Conservation (phyloP, 345 rosid species). For the Gossypium arboreum region DNA sequence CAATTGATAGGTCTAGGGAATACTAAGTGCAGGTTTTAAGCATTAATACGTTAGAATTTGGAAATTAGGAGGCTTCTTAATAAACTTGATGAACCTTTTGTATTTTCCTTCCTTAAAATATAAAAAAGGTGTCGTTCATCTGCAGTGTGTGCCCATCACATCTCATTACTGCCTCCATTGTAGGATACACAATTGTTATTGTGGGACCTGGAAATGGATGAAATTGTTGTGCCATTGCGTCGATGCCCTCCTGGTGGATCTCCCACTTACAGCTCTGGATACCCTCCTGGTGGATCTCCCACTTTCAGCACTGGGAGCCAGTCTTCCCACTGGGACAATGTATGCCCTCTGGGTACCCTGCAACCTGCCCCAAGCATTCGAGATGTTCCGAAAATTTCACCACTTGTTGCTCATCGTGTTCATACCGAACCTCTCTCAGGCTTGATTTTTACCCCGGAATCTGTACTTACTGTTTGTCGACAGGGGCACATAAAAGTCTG, state of each 20-base stretch:
- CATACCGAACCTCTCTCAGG: conserved; percentile 96
- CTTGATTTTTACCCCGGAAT: conserved; percentile 77
- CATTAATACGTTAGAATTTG: neutral
- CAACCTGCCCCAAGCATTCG: conserved; percentile 92
- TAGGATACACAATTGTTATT: conserved; percentile 96
- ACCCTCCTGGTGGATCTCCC: conserved; percentile 89
- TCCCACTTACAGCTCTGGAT: conserved; percentile 45
- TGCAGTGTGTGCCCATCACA: neutral
- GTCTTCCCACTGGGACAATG: conserved; percentile 94
- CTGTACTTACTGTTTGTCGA: conserved; percentile 79
- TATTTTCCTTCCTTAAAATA: neutral
- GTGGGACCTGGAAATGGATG: conserved; percentile 99
- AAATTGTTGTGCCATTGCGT: conserved; percentile 91
- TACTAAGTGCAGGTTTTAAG: neutral
- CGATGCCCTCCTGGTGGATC: conserved; percentile 91
- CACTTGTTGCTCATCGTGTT: conserved; percentile 78
- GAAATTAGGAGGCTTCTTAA: conserved; percentile 11
- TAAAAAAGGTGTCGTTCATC: neutral
- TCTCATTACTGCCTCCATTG: conserved; percentile 7
- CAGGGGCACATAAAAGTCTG: conserved; percentile 95
- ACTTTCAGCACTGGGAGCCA: conserved; percentile 95
- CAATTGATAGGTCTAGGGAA: no score
- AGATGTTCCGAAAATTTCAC: conserved; percentile 93
- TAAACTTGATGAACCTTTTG: conserved; percentile 9
- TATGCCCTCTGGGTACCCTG: conserved; percentile 62